A percentile compares a stretch with the other conserved stretches of the same genome.
Evolutionary conservation across 1,284 basidiomycete genomes (phyloP).

Genomic region (Gomphus bonarii): DNA sequence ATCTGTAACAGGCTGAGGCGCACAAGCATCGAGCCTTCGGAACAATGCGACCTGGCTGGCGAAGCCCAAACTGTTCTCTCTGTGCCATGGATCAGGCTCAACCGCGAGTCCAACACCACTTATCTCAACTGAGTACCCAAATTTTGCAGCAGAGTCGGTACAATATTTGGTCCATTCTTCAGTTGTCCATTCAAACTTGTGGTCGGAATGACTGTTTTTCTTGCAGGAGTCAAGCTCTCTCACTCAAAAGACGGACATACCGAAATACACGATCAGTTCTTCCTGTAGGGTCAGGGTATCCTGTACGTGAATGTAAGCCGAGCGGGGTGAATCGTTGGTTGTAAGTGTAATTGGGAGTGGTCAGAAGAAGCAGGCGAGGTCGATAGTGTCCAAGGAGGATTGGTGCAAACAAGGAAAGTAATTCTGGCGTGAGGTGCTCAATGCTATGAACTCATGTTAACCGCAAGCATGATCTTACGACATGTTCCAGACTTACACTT

Average conservation of each 20-base stretch:
- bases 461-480: conserved; percentile 1
- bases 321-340: conserved; percentile 77
- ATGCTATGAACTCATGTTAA: conserved; percentile 42
- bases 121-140: conserved; percentile 62
- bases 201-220: conserved; percentile 69
- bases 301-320: conserved; percentile 32
- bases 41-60: conserved; percentile 73
- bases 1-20: conserved; percentile 13
- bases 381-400: conserved; percentile 77
- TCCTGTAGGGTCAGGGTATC: conserved; percentile 62
- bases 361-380: conserved; percentile 72
- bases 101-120: conserved; percentile 44
- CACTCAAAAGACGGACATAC: conserved; percentile 24
- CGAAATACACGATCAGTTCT: conserved; percentile 64
- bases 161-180: conserved; percentile 77
- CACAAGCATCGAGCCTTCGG: conserved; percentile 24
- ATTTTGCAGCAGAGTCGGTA: conserved; percentile 45
- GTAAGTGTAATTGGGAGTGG: conserved; percentile 86
- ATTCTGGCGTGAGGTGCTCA: conserved; percentile 71
- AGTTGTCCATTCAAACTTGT: conserved; percentile 89
- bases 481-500: conserved; percentile 54
- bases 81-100: conserved; percentile 57
- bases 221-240: conserved; percentile 22
- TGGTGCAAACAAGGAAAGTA: conserved; percentile 72
- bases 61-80: conserved; percentile 50